Conservation (phyloP, 768 basidiomycete species). For the Boletus sp. region DNA sequence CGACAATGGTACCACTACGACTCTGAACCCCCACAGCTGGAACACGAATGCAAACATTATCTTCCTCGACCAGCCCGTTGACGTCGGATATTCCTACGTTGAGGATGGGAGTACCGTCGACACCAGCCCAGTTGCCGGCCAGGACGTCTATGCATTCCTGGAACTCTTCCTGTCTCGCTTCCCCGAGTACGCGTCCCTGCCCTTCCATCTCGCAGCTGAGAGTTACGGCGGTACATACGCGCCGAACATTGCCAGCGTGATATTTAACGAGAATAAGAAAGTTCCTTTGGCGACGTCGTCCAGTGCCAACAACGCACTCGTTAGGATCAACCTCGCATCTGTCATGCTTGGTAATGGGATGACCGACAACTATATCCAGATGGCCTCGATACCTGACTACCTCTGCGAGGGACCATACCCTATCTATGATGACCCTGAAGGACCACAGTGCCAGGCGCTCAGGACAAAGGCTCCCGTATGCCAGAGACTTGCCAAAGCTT, state of each 20-base stretch:
- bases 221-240: slow-evolving; percentile 80
- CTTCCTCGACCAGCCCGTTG: slow-evolving; percentile 73
- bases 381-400: slow-evolving; percentile 78
- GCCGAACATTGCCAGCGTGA: slow-evolving; percentile 82
- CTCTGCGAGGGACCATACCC: slow-evolving; percentile 82
- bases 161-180: slow-evolving; percentile 78
- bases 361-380: slow-evolving; percentile 81
- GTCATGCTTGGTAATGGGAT: slow-evolving; percentile 87
- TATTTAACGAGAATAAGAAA: slow-evolving; percentile 74
- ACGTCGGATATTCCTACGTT: slow-evolving; percentile 88
- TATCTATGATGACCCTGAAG: slow-evolving; percentile 68
- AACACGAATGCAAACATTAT: slow-evolving; percentile 65
- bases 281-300: slow-evolving; percentile 44
- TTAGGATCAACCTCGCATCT: slow-evolving; percentile 77
- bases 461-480: slow-evolving; percentile 69
- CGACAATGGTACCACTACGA: slow-evolving; percentile 67
- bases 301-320: slow-evolving; percentile 41
- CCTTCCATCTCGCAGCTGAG: slow-evolving; percentile 81
- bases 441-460: slow-evolving; percentile 63
- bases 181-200: slow-evolving; percentile 63
- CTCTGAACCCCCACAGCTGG: slow-evolving; percentile 82
- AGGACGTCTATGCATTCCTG: slow-evolving; percentile 87
- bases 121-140: slow-evolving; percentile 80
- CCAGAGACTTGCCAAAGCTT: slow-evolving; percentile 67
- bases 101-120: slow-evolving; percentile 72